These are phyloP conservation scores for Andrographis paniculata DNA, from an alignment of 305 asterid species.

Conservation along the genomic window DNA sequence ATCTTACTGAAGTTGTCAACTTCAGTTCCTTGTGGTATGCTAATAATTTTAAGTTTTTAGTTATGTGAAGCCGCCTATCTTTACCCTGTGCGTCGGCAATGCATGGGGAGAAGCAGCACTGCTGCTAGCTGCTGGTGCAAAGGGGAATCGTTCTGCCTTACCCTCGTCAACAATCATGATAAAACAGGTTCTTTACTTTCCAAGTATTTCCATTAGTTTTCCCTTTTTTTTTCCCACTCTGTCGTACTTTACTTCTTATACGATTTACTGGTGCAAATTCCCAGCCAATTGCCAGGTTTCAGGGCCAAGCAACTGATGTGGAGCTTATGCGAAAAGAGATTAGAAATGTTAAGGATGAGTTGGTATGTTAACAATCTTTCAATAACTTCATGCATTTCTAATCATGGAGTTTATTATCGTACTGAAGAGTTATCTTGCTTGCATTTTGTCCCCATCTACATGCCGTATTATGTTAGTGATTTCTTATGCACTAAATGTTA, in stretches of 20 bases:
- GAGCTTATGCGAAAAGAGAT: slow-evolving; percentile 76
- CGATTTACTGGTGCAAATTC: slow-evolving; percentile 17
- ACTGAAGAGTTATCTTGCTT: neutral
- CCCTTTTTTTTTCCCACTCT: slow-evolving; percentile 9
- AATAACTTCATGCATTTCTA: neutral
- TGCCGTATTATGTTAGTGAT: too few species aligned
- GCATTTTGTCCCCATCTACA: neutral
- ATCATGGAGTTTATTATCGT: neutral
- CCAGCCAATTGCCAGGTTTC: slow-evolving; percentile 89
- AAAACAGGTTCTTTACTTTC: slow-evolving; percentile 53
- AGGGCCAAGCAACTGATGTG: slow-evolving; percentile 96
- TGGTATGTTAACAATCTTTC: slow-evolving; percentile 42
- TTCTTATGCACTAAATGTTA: too few species aligned
- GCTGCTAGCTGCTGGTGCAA: slow-evolving; percentile 95
- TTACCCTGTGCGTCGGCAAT: slow-evolving; percentile 91
- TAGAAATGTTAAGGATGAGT: slow-evolving; percentile 57
- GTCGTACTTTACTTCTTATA: slow-evolving; percentile 9
- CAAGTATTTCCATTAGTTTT: neutral
- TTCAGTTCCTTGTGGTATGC: slow-evolving; percentile 12
- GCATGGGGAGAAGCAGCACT: slow-evolving; percentile 99
- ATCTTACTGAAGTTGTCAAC: neutral
- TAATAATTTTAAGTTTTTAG: slow-evolving; percentile 30
- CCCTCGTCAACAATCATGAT: slow-evolving; percentile 95
- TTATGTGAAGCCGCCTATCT: slow-evolving; percentile 80
- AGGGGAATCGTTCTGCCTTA: slow-evolving; percentile 90